Evolutionary conservation across 495 filamentous ascomycete species (phyloP).

Genomic region (Penicillium argentinense): DNA sequence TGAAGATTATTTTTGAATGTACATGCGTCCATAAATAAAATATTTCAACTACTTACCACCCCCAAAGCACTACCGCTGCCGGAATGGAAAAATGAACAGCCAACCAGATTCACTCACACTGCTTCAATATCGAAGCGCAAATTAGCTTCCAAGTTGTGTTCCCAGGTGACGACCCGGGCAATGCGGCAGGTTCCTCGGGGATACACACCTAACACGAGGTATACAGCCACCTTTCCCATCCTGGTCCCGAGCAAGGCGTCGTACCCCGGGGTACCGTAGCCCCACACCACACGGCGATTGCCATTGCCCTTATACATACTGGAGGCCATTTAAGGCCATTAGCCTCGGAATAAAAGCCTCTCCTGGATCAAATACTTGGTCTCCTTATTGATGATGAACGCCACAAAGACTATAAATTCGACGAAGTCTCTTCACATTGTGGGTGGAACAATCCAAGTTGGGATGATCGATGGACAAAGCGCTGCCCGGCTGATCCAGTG

Average conservation of each 20-base stretch:
- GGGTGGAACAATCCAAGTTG: background rate
- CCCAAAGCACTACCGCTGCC: too few relatives aligned
- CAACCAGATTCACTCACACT: too few relatives aligned
- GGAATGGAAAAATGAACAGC: too few relatives aligned
- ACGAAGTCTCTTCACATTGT: too few relatives aligned
- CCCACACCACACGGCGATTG: background rate
- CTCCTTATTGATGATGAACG: background rate
- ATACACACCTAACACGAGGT: conserved; percentile 1
- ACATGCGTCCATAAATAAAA: too few relatives aligned
- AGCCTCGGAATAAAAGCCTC: background rate
- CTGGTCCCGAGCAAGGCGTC: conserved; percentile 5
- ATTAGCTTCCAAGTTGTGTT: background rate
- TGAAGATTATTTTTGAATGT: too few relatives aligned
- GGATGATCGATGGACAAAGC: too few relatives aligned
- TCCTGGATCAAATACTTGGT: background rate
- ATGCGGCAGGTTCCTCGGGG: background rate
- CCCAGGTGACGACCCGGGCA: background rate
- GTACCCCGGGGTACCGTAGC: background rate
- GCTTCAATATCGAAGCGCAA: conserved; percentile 1
- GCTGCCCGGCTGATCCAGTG: too few relatives aligned
- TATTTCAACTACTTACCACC: too few relatives aligned
- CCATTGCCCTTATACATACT: too few relatives aligned
- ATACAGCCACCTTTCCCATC: conserved; percentile 1
- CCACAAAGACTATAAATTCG: too few relatives aligned
- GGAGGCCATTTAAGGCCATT: too few relatives aligned